Base-by-base conservation (phyloP, 169 alveolate species). In the Cyclospora cayetanensis region DNA sequence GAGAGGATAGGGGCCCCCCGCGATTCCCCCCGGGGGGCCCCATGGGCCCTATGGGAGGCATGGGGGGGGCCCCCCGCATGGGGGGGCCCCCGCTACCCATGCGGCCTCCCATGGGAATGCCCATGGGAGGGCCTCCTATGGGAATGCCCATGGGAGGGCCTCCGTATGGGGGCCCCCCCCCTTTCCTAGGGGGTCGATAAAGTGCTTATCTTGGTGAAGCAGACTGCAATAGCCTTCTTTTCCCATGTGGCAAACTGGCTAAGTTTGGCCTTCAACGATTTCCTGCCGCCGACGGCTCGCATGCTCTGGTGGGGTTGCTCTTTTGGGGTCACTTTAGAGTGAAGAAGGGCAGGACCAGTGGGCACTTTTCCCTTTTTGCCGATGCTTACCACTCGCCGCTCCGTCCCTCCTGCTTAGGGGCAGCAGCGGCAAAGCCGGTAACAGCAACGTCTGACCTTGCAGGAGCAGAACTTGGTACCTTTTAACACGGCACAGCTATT, bases 391-490 rank as follows among this genome's bases (percentile, higher is more conserved):
- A n/a, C n/a, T n/a, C n/a, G n/a, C n/a, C n/a, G n/a, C n/a, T n/a
- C n/a, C n/a, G n/a, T n/a, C n/a, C n/a, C n/a, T n/a, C n/a, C n/a
- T n/a, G n/a, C n/a, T n/a, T n/a, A n/a, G n/a, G n/a, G n/a, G n/a
- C n/a, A n/a, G n/a, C n/a, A n/a, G n/a, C n/a, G n/a, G n/a, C 11
- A 29, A 77, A 0, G 18, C 22, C 99, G 99, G 97, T 99, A 97
- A 97, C 98, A 97, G 98, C 99, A 97, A 99, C 99, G 96, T 97
- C 97, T 96, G 99, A 97, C 97, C 99, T 99, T 97, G 98, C 98
- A 99, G 99, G 98, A 99, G 99, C 96, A 97, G 98, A 97, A 96
- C 99, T 99, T 99, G 97, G 1, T 46, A 1, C 60, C 60, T 46
- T n/a, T n/a, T 46, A 46, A 22, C 60, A 46, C 2, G 1, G 60